These are phyloP conservation scores for Trichoderma sp. DNA, from an alignment of 2,329 filamentous ascomycete genomes.

Conservation along the genomic window DNA sequence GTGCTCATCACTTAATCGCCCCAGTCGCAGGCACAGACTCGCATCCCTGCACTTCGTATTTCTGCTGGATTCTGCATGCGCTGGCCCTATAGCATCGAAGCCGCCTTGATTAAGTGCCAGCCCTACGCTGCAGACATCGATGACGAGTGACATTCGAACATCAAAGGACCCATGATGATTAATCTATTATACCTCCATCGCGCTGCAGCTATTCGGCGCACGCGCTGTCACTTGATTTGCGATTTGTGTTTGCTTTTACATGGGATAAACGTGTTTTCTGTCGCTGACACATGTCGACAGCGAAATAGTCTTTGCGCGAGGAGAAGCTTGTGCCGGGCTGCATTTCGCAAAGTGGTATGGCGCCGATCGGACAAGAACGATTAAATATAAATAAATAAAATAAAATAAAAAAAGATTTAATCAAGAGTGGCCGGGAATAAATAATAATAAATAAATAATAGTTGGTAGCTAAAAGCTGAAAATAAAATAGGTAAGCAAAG, in stretches of 20 bases:
- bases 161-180: not conserved
- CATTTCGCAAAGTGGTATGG: not conserved
- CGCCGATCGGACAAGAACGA: not conserved
- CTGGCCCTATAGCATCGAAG: not conserved
- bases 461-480: not conserved
- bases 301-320: not conserved
- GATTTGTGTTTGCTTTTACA: not conserved
- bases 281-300: not conserved
- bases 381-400: not conserved
- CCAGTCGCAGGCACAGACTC: not conserved
- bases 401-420: too few species aligned
- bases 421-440: not conserved
- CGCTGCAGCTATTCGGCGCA: not conserved
- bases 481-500: not conserved
- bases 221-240: not conserved
- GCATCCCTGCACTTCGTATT: not conserved
- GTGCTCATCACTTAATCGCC: conserved; percentile 11
- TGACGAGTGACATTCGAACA: not conserved
- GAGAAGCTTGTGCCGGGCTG: not conserved
- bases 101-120: conserved; percentile 13
- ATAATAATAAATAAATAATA: not conserved
- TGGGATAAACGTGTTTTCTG: not conserved
- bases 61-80: not conserved
- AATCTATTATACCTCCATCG: not conserved
- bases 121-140: not conserved